A percentile compares a stretch with the other conserved stretches of the same genome.
Evolutionary conservation across 192 early-diverging fungal species (phyloP).

Genomic region (Umbelopsis sp.): DNA sequence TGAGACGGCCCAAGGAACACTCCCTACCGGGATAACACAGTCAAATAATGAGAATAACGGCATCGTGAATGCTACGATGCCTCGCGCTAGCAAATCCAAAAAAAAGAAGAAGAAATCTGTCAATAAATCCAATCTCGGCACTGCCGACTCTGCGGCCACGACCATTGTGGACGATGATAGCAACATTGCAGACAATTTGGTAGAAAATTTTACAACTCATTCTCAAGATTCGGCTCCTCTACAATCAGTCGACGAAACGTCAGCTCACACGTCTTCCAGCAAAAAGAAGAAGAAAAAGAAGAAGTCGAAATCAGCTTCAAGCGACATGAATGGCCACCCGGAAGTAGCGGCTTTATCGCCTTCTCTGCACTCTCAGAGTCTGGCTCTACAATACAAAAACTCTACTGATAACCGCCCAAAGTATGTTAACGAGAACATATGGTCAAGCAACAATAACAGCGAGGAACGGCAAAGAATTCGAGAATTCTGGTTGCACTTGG

Average conservation of each 20-base stretch:
- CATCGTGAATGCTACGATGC: not conserved
- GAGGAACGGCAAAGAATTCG: slow-evolving; percentile 80
- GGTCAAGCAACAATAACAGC: slow-evolving; percentile 72
- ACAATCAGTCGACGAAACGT: not conserved
- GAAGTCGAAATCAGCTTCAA: slow-evolving; percentile 35
- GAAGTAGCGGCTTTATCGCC: not conserved
- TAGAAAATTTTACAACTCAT: slow-evolving; percentile 20
- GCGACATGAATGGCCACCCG: not conserved
- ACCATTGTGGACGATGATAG: slow-evolving; percentile 33
- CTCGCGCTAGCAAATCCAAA: slow-evolving; percentile 27
- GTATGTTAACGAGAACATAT: slow-evolving; percentile 43
- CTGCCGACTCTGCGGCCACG: not conserved
- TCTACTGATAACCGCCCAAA: slow-evolving; percentile 22
- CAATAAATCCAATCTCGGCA: slow-evolving; percentile 15
- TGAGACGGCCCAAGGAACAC: slow-evolving; percentile 17
- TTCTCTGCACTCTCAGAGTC: slow-evolving; percentile 9
- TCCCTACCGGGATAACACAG: slow-evolving; percentile 7
- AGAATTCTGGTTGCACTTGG: slow-evolving; percentile 83
- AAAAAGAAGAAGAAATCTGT: slow-evolving; percentile 36
- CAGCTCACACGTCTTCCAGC: slow-evolving; percentile 31
- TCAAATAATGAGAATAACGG: slow-evolving; percentile 10
- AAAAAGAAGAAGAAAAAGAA: slow-evolving; percentile 60
- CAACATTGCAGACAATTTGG: slow-evolving; percentile 36
- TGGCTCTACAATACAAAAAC: slow-evolving; percentile 22
- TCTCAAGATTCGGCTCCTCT: slow-evolving; percentile 16